These are phyloP conservation scores for Ustilago cynodontis DNA, from an alignment of 1,284 basidiomycete species.

Conservation along the genomic window DNA sequence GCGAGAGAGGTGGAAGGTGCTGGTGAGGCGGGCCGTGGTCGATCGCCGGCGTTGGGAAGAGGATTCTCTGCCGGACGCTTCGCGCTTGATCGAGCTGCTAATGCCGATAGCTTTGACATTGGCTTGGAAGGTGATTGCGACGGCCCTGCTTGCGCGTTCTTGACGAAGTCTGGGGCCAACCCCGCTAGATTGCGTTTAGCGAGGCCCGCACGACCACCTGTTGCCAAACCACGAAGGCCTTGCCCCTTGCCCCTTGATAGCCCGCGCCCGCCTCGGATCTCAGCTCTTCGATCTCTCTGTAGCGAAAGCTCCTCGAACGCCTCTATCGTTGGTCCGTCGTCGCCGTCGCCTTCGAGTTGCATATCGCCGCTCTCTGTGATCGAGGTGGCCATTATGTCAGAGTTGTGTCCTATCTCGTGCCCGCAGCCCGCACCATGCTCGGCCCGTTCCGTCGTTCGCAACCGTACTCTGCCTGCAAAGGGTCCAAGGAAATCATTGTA, in stretches of 20 bases:
- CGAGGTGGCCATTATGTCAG: conserved; percentile 16
- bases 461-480: conserved; percentile 17
- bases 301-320: conserved; percentile 74
- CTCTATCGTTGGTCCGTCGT: conserved; percentile 69
- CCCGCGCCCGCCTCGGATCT: conserved; percentile 36
- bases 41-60: conserved; percentile 11
- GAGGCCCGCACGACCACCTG: conserved; percentile 49
- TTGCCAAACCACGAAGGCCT: conserved; percentile 43
- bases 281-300: conserved; percentile 33
- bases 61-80: conserved; percentile 42
- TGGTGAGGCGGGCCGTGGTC: conserved; percentile 24
- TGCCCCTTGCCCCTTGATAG: conserved; percentile 34
- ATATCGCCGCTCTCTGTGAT: conserved; percentile 33
- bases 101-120: conserved; percentile 40
- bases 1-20: conserved; percentile 14
- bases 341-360: conserved; percentile 30
- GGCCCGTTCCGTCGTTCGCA: conserved; percentile 19
- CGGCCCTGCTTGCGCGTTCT: conserved; percentile 12
- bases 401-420: conserved; percentile 6
- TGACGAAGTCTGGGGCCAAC: conserved; percentile 42
- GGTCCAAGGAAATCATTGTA: conserved; percentile 14
- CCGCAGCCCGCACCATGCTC: conserved; percentile 15
- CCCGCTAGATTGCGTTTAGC: conserved; percentile 51
- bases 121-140: conserved; percentile 23
- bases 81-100: conserved; percentile 45